Evolutionary conservation across 805 yeast species (phyloP), one percentile per base, ranked within the genome.

Genomic region (Scheffersomyces spartinae): DNA sequence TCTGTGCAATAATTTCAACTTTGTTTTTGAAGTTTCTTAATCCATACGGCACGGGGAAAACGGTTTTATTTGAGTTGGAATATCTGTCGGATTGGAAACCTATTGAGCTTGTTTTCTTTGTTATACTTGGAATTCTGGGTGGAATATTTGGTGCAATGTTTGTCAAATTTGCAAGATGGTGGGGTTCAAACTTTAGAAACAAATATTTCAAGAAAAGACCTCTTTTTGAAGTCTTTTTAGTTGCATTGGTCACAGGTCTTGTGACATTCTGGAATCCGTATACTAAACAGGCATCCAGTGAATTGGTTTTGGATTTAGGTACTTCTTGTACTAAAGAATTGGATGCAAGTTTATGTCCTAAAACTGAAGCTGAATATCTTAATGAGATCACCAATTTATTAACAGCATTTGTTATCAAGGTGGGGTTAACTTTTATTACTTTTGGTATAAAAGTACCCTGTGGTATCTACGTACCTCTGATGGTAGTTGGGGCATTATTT

Each of bases 391-490:
- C 35, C 6, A 36, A 49, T 3, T 47, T 71, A 9, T 24, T 37
- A 0, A 39, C 40, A 33, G 76, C 74, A 3, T 49, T 71, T 18
- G 32, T 55, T 3, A 43, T 65, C 23, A 71, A 70, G 33, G 33
- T 61, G 1, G 29, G 57, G 3, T 44, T 71, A 16, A 71, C 77
- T 5, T 52, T 63, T 13, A 43, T 71, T 9, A 68, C 77, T 0
- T 68, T 69, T 43, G 79, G 79, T 2, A 42, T 70, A 26, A 71
- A 69, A 35, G 49, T 71, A 3, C 79, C 79, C 1, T 61, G 70
- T 23, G 79, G 79, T 4, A 64, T 72, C 9, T 72, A 71, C 33
- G 73, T 73, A 2, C 80, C 80, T 4, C 64, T 74, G 1, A 71
- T 72, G 79, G 72, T 68, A 1, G 55, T 65, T 13, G 80, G 80